Conservation (phyloP, 192 early-diverging fungal genomes). For the Spinellus fusiger region DNA sequence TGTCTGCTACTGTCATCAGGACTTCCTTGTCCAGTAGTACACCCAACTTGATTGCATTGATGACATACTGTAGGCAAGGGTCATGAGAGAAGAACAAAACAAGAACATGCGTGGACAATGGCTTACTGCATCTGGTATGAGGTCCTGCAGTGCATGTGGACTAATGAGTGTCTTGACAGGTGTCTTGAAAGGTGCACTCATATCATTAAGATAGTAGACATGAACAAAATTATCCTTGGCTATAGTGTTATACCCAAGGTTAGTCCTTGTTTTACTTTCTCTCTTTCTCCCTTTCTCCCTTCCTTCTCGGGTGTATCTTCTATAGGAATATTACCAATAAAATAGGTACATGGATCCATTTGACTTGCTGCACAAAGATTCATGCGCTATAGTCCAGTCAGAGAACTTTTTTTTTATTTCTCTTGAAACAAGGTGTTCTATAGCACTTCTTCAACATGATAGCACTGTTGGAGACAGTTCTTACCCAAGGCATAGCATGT, state of each 20-base stretch:
- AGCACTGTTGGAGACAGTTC: too few species aligned
- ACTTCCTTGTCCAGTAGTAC: constrained; percentile 46
- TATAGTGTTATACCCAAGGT: not conserved
- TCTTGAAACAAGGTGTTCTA: not conserved
- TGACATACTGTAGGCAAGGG: constrained; percentile 12
- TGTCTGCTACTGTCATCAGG: constrained; percentile 45
- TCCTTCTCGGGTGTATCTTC: too few species aligned
- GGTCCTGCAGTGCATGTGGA: constrained; percentile 17
- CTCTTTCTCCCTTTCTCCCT: not conserved
- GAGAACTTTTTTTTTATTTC: too few species aligned
- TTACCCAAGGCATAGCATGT: constrained; percentile 17
- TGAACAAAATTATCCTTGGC: constrained; percentile 23
- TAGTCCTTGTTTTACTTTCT: not conserved
- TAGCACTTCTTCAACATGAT: not conserved
- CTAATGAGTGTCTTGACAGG: constrained; percentile 7
- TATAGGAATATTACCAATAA: constrained; percentile 30
- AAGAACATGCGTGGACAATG: not conserved
- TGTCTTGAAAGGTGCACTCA: constrained; percentile 15
- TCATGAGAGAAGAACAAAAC: not conserved
- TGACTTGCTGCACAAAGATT: constrained; percentile 37
- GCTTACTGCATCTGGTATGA: not conserved
- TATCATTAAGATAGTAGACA: constrained; percentile 28
- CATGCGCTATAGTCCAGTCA: constrained; percentile 30
- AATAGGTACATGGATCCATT: constrained; percentile 29
- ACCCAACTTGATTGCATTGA: constrained; percentile 57